These are phyloP conservation scores for Gossypium trilobum DNA, from an alignment of 441 rosid species.

Conservation along the genomic window DNA sequence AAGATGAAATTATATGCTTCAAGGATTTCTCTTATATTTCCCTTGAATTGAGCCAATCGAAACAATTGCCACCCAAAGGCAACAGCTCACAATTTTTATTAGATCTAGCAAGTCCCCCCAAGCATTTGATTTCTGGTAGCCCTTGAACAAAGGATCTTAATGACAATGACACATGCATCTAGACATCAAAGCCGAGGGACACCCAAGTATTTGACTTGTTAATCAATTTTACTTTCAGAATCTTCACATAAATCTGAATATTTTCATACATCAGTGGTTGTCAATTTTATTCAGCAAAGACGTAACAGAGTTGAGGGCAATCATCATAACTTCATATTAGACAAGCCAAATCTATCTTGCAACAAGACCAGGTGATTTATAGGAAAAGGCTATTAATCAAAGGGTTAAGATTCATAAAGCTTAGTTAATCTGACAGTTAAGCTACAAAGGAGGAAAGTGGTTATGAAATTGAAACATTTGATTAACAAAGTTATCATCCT, in stretches of 20 bases:
- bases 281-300: neutral
- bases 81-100: neutral
- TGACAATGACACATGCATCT: neutral
- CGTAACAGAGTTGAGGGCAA: neutral
- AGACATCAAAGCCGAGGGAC: neutral
- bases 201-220: neutral
- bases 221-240: neutral
- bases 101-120: neutral
- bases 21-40: neutral
- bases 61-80: neutral
- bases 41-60: neutral
- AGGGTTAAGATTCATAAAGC: no score
- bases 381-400: neutral
- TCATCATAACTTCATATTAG: neutral
- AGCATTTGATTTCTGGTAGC: neutral
- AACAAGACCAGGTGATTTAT: neutral
- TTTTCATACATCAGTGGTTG: neutral
- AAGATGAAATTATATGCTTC: neutral
- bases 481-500: no score
- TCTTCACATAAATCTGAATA: neutral
- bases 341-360: neutral
- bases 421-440: no score
- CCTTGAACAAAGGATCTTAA: neutral
- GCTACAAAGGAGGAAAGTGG: no score
- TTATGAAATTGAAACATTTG: no score